Base-by-base conservation (phyloP, 2,329 filamentous ascomycete species). In the Talaromyces sp. region DNA sequence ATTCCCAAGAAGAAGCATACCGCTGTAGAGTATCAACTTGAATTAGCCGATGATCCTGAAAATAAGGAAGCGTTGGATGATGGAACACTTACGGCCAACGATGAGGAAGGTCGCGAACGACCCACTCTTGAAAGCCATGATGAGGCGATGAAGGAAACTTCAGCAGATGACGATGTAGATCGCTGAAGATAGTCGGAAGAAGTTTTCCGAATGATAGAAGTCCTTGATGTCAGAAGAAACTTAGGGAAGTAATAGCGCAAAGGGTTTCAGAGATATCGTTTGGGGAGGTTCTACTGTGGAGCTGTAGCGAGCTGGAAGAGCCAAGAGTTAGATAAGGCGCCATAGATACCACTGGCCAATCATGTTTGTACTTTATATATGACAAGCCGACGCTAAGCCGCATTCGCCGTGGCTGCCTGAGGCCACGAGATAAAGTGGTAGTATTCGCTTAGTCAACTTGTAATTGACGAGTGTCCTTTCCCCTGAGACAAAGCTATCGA, bases 1-100 rank as follows among this genome's bases (percentile, higher is more conserved):
- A 98, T 93, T 72, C 95, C 95, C 69, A 99, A 90, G 86, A 98
- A 97, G 87, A 99, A 99, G 79, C 92, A 97, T 70, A 91, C 93
- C 69, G 90, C 90, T 93, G 72, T 43, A 45, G 19, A 6, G 31
- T 37, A 2, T n/a, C n/a, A 41, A 14, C n/a, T 45, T 37, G 39
- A 45, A 22, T 66, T 50, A 62, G 64, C 8, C 5, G n/a, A 52
- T 33, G 45, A 60, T 48, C 5, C 8, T 19, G n/a, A 56, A 10
- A 35, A 22, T 14, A 9, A 37, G 48, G 47, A 50, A 65, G 63
- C 13, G 19, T 24, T 22, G 50, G 43, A 56, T 11, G 56, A 48
- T 16, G 62, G 68, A 41, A 64, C 60, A 87, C 92, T 76, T 86
- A 97, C 94, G 93, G 70, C 92, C 93, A 71, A 98, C 89, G 76